Conservation (phyloP, 2,329 filamentous ascomycete species). For the Hypoxylon sp. region DNA sequence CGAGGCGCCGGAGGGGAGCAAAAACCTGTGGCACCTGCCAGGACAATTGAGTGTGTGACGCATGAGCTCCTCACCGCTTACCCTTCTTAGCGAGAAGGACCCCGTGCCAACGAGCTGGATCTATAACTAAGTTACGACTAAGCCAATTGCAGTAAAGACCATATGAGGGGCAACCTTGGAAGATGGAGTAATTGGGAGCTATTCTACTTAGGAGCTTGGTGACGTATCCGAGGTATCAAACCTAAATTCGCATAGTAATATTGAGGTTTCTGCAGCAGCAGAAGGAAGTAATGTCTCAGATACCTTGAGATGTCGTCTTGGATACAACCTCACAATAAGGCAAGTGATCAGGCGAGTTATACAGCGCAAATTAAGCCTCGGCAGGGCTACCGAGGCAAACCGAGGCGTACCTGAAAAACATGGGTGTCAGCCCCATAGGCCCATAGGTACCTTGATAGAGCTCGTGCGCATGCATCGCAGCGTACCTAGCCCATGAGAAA, state of each 20-base stretch:
- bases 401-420: conserved; percentile 6
- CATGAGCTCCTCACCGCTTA: conserved; percentile 42
- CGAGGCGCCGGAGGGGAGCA: conserved; percentile 34
- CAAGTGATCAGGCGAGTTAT: conserved; percentile 3
- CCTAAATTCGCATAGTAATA: not conserved
- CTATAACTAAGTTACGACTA: conserved; percentile 26
- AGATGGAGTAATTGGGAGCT: conserved; percentile 9
- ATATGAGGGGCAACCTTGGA: conserved; percentile 5
- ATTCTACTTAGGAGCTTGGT: conserved; percentile 1
- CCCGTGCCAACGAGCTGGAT: conserved; percentile 27
- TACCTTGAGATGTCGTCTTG: conserved; percentile 10
- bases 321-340: conserved; percentile 5
- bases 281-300: not conserved
- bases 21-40: conserved; percentile 39
- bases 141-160: conserved; percentile 3
- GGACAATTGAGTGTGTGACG: conserved; percentile 32
- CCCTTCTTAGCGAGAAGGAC: conserved; percentile 9
- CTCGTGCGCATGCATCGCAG: not conserved
- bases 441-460: not conserved
- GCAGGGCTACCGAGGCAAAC: conserved; percentile 29
- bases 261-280: not conserved
- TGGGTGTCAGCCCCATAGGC: not conserved
- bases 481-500: not conserved
- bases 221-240: conserved; percentile 21
- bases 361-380: conserved; percentile 10